These are phyloP conservation scores for Dendrobium nobile DNA, from an alignment of 106 monocot genomes.

Conservation along the genomic window DNA sequence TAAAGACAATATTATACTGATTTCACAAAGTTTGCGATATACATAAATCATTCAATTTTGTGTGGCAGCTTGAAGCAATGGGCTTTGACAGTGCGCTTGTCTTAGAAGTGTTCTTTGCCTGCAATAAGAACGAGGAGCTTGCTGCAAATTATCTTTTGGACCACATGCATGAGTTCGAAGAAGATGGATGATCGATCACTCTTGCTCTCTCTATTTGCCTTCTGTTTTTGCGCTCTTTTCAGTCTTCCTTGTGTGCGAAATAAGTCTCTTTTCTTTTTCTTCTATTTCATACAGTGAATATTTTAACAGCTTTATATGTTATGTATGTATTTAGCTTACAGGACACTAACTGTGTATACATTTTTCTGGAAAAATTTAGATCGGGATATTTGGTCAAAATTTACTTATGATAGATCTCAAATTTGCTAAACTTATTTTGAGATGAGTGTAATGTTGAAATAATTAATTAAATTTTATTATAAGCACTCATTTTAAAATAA, in stretches of 20 bases:
- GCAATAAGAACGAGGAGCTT: constrained; percentile 77
- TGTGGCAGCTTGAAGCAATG: constrained; percentile 65
- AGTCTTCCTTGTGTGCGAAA: neutral
- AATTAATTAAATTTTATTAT: no score
- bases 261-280: neutral
- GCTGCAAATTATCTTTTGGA: constrained; percentile 84
- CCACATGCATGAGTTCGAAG: constrained; percentile 76
- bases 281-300: neutral
- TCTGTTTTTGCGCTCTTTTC: no score
- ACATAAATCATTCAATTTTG: neutral
- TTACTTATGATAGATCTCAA: no score
- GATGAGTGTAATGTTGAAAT: no score
- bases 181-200: neutral
- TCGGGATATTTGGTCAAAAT: no score
- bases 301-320: neutral
- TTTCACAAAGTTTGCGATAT: neutral
- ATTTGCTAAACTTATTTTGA: no score
- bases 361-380: neutral
- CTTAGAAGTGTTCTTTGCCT: constrained; percentile 69
- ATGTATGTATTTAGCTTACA: neutral
- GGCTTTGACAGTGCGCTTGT: constrained; percentile 66
- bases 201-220: neutral
- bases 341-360: neutral
- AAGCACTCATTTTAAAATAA: no score
- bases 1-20: neutral